Percentiles rank a stretch among this genome's conserved stretches.
Evolutionary conservation across 495 filamentous ascomycete species (phyloP).

Genomic region (Penicillium coffeae): DNA sequence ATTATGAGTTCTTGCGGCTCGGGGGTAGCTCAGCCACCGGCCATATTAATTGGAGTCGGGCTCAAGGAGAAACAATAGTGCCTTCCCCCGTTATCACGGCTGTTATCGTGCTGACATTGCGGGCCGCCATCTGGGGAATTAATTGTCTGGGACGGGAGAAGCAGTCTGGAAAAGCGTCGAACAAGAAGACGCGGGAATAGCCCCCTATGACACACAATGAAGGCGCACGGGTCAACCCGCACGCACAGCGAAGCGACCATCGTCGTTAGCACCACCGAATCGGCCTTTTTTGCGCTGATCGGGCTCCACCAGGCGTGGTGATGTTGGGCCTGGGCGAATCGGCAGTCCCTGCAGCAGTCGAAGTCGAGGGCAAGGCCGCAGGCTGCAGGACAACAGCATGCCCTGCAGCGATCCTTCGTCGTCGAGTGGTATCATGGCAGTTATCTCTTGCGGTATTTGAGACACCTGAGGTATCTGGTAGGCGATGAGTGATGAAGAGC

Average conservation of each 20-base stretch:
- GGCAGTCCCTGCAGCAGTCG: conserved; percentile 7
- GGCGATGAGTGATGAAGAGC: too few relatives aligned
- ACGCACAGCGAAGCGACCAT: neutral
- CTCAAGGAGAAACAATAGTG: too few relatives aligned
- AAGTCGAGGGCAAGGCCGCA: neutral
- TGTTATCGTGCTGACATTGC: too few relatives aligned
- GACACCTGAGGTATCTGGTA: too few relatives aligned
- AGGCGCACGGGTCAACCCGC: conserved; percentile 1
- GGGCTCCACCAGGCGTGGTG: conserved; percentile 3
- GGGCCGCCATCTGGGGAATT: too few relatives aligned
- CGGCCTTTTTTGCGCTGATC: conserved; percentile 13
- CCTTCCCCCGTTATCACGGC: too few relatives aligned
- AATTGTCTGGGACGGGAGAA: neutral
- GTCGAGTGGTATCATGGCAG: too few relatives aligned
- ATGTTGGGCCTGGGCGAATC: neutral
- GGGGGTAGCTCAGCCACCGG: too few relatives aligned
- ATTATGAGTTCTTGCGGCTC: too few relatives aligned
- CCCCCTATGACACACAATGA: neutral
- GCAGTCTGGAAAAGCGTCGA: neutral
- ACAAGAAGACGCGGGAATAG: neutral
- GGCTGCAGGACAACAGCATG: neutral
- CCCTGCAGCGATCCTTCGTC: neutral
- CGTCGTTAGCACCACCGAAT: conserved; percentile 3
- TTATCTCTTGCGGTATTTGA: too few relatives aligned
- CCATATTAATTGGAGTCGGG: too few relatives aligned